Evolutionary conservation across 139 green algal species (phyloP), one percentile per base, ranked within the genome.

Genomic region (Micractinium sp.): DNA sequence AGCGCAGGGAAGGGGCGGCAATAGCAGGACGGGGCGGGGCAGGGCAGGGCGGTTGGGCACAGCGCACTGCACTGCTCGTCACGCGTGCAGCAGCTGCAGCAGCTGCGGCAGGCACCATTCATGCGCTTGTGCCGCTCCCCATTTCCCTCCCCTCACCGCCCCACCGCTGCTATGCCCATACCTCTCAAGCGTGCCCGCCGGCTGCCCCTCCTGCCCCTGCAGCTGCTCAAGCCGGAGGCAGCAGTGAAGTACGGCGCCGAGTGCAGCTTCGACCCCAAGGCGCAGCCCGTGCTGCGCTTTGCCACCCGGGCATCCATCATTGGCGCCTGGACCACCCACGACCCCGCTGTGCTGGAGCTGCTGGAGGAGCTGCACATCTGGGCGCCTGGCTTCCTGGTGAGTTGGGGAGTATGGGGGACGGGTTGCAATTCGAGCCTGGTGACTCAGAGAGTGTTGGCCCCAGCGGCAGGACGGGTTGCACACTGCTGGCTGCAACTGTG

Each of bases 291-390:
- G 25, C 76, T 95, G 27, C 31, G 36, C 9, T 27, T 95, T 29
- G 36, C 27, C 31, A 90, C 78, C n/a, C 16, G 74, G 7, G 60
- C 74, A 19, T 27, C 87, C 13, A 53, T 95, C 16, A 95, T 93
- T 12, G 93, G 94, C 0, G 85, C 91, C 0, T 96, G 94, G 94
- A 91, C 91, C 27, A 96, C 92, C 25, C n/a, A 73, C 22, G 92
- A 96, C 69, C 76, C 86, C 0, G 53, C 39, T 0, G 88, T 95
- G 27, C 82, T 95, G 36, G 60, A 89, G 4, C 38, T 82, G 53
- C 77, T 93, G 35, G 85, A 94, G 25, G 77, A 78, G 1, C 83
- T 96, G 78, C 94, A 96, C 67, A 82, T 95, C 3, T 95, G 92
- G 88, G 89, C 75, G 13, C 87, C 92, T 22, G 87, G 36, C 1